Percentiles rank a stretch among this genome's conserved stretches.
These are phyloP conservation scores for Penicillium steckii DNA, from an alignment of 495 filamentous ascomycete species.

Conservation along the genomic window DNA sequence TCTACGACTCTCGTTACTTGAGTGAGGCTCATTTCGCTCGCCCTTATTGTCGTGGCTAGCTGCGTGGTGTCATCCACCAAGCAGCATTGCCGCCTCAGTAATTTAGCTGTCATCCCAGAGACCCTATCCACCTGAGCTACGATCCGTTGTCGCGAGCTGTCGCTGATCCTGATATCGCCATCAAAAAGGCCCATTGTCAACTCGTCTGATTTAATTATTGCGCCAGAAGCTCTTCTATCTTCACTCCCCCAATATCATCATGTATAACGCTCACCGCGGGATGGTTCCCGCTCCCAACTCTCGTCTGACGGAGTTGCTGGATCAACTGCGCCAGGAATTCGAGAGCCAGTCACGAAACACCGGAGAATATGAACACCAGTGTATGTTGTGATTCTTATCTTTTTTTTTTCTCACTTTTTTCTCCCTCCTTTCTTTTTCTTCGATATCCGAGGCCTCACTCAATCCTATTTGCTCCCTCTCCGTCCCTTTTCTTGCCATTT, in stretches of 20 bases:
- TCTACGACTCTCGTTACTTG: constrained; percentile 4
- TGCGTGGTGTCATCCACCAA: constrained; percentile 30
- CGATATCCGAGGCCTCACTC: background rate
- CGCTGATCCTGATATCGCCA: constrained; percentile 7
- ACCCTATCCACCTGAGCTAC: constrained; percentile 11
- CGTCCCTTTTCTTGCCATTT: background rate
- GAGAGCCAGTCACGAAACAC: constrained; percentile 73
- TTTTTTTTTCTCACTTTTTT: background rate
- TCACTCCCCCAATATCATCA: constrained; percentile 36
- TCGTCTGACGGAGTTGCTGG: constrained; percentile 86
- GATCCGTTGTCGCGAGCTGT: constrained; percentile 17
- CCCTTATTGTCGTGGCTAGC: constrained; percentile 22
- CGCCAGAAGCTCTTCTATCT: background rate
- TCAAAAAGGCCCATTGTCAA: background rate
- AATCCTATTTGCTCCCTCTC: background rate
- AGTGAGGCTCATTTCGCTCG: background rate
- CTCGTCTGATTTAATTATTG: background rate
- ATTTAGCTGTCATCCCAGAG: constrained; percentile 15
- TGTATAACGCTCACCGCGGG: constrained; percentile 90
- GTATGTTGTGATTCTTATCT: constrained; percentile 55
- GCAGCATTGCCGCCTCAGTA: constrained; percentile 24
- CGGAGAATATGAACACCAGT: constrained; percentile 83
- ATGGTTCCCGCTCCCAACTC: constrained; percentile 71
- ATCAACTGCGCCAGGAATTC: constrained; percentile 87
- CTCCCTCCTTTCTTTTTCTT: background rate